Evolutionary conservation across 352 stramenopile genomes (phyloP), one percentile per base, ranked within the genome.

Genomic region (Pythium phragmiticola): DNA sequence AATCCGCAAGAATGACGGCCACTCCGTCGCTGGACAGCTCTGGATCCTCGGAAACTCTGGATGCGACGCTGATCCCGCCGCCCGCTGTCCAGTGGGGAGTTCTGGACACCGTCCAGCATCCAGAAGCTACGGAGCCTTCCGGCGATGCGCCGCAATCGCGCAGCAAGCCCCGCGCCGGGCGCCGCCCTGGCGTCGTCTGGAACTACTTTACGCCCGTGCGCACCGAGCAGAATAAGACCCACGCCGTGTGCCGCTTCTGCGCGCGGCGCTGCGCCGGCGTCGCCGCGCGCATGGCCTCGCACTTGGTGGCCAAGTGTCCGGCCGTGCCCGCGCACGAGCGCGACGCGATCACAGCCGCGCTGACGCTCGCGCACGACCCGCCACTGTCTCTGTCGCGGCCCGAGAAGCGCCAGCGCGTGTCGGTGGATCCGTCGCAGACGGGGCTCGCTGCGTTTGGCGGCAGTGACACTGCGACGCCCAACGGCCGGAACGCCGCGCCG

Each of bases 171-270:
- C 55, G 56, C 42, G 63, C 64, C 1, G 78, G 78, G 0, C 75
- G 78, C 11, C 69, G 73, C 9, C 76, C 72, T 8, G 80, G 74
- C 47, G 57, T 70, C 39, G 76, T 85, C 19, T 85, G 78, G 78
- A 60, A 66, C 42, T 85, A 74, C 65, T 88, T 85, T 65, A 65
- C 64, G n/a, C 58, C 70, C 28, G 48, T 85, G 34, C 73, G 71
- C 50, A 80, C 69, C 28, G 62, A 72, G 43, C 59, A 74, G 33
- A 82, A 82, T 57, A 78, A 73, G 43, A 67, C 82, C 17, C 75
- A 88, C 26, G 78, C 78, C 23, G 55, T 64, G 34, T 88, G 78
- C 56, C 69, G 73, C 55, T 88, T 82, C 47, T 88, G 78, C 47
- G 65, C 36, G 33, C 70, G 69, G 9, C 73, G 67, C 26, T 80